phyloP scores from a whole-genome alignment of 1,139 yeast genomes.

The Taphrina deformans region DNA sequence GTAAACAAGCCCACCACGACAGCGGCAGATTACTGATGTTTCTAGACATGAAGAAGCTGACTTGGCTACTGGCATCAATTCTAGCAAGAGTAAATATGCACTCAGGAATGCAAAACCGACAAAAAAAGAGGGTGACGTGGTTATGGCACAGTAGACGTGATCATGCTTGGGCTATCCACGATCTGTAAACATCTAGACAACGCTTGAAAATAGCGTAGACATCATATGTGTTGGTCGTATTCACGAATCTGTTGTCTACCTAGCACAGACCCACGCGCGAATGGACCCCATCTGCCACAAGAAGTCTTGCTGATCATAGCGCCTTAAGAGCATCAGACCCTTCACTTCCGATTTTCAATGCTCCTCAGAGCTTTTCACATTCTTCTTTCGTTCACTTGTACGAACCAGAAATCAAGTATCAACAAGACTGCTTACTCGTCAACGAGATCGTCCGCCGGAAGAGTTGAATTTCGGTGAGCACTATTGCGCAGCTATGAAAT shows the following conservation, averaged over 20 bases:
- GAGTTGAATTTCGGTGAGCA: no score
- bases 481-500: no score
- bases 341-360: no score
- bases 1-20: slow-evolving; percentile 45
- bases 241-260: not conserved
- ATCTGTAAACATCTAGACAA: not conserved
- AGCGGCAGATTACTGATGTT: not conserved
- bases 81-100: slow-evolving; percentile 11
- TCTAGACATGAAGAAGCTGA: slow-evolving; percentile 31
- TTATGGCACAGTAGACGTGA: slow-evolving; percentile 4
- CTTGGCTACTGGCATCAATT: slow-evolving; percentile 22
- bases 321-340: not conserved
- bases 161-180: not conserved
- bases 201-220: not conserved
- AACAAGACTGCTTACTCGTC: no score
- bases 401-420: no score
- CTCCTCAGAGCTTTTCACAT: no score
- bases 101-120: not conserved
- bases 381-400: no score
- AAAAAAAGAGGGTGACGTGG: slow-evolving; percentile 9
- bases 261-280: not conserved
- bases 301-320: not conserved
- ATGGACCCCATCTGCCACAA: not conserved
- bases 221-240: not conserved
- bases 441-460: no score